Evolutionary conservation across 257 asterid genomes (phyloP), one percentile per base, ranked within the genome.

Genomic region (Lithospermum erythrorhizon): DNA sequence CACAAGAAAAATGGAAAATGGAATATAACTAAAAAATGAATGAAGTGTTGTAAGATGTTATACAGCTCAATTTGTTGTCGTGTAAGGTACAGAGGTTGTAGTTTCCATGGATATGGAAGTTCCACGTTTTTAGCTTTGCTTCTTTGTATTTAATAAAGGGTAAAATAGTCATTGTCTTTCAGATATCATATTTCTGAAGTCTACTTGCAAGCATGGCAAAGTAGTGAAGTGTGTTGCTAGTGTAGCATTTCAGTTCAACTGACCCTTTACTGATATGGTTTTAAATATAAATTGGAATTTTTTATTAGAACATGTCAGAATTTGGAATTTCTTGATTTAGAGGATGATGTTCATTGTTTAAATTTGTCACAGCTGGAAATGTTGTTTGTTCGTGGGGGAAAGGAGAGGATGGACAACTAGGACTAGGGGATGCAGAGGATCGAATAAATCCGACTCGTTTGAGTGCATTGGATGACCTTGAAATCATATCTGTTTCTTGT

Each of bases 331-430:
- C 3, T 51, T 3, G 4, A 17, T 51, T 17, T 2, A 16, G 14
- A 51, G 3, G n/a, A 5, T 18, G 48, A 37, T 37, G 48, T 37
- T 27, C 49, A 18, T 17, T 21, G 21, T 30, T 30, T 61, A 51
- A 23, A 23, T 57, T 14, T 63, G 16, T 65, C 72, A 77, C 87
- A 88, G 98, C 86, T 70, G 97, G 95, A 60, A 76, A 80, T 75
- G 82, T 37, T 6, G 15, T 37, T 37, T 37, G 48, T 37, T 37
- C 48, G 9, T 37, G 48, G 48, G 48, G 48, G 15, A 37, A 37
- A 37, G 48, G 48, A 37, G 48, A 37, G 9, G 48, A 37, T 37
- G 48, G 48, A 10, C 48, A 37, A 37, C 48, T 37, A 37, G 48
- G 48, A 9, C 3, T 37, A 6, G 48, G 48, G 15, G 48, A 37